Base-by-base conservation (phyloP, 495 filamentous ascomycete genomes). In the Lasiosphaeria hispida region DNA sequence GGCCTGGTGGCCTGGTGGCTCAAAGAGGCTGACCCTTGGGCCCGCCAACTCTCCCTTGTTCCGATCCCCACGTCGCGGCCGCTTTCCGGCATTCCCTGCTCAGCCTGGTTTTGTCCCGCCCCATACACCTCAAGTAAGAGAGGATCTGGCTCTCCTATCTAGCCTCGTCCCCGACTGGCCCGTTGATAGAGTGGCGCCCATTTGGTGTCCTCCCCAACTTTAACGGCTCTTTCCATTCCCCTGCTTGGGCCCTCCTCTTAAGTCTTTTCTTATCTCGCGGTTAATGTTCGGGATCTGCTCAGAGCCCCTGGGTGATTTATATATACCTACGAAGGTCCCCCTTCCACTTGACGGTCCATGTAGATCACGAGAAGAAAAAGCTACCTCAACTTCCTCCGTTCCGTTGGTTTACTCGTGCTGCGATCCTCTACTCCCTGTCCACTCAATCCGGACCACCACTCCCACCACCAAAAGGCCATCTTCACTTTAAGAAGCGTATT, bases 11-110 rank as follows among this genome's bases (percentile, higher is more conserved):
- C 43, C 35, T 41, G 42, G 44, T 49, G 44, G 35, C 44, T 41
- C 52, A 39, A 49, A 42, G 39, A 35, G 4, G 14, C 30, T 51
- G n/a, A 44, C 33, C 52, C 48, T 57, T 48, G 56, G 19, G n/a
- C n/a, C n/a, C n/a, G 30, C 48, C 56, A 45, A 4, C 5, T 30
- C 13, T 55, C 57, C 39, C 57, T 54, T 54, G 48, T 23, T 62
- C 62, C 61, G 57, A 58, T 53, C 63, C 60, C 68, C 60, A 66
- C 63, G 55, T 59, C 55, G 63, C 64, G 63, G 69, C 63, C 58
- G 51, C 63, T 65, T 71, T 60, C 48, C 60, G 59, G 67, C 58
- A 67, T 58, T 62, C 65, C 63, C 57, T 65, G 50, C 58, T 55
- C 44, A 43, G 54, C 44, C 45, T 50, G 55, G 49, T 40, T 53